These are phyloP conservation scores for Diplodia sapinea DNA, from an alignment of 2,329 filamentous ascomycete genomes.

Conservation along the genomic window DNA sequence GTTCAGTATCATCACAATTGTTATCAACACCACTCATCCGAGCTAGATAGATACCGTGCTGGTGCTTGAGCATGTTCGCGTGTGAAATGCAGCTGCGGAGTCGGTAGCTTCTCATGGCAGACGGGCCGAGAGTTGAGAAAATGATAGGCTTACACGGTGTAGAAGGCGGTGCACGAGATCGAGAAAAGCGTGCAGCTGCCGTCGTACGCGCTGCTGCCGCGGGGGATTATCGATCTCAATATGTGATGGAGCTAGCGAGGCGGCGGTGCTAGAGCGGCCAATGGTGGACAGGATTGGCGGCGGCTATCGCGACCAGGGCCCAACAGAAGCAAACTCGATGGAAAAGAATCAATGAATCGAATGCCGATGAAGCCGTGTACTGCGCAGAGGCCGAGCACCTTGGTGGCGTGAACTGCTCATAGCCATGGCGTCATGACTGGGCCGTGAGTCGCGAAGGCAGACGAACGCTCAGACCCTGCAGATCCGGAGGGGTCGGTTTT, in stretches of 20 bases:
- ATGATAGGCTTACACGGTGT: background rate
- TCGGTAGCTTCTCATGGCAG: slow-evolving; percentile 58
- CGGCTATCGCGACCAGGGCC: background rate
- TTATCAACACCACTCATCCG: slow-evolving; percentile 63
- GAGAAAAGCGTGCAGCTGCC: background rate
- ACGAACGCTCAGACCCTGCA: slow-evolving; percentile 16
- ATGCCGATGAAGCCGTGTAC: too few relatives aligned
- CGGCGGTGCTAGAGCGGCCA: background rate
- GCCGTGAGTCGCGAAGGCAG: background rate
- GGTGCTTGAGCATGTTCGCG: slow-evolving; percentile 47
- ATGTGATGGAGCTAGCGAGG: background rate
- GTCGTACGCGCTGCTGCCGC: background rate
- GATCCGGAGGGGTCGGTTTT: slow-evolving; percentile 3
- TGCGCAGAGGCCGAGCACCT: background rate
- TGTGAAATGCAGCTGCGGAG: slow-evolving; percentile 53
- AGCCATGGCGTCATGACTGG: slow-evolving; percentile 18
- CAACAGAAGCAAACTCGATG: too few relatives aligned
- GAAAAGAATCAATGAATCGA: too few relatives aligned
- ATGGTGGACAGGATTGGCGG: background rate
- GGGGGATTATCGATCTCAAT: slow-evolving; percentile 40
- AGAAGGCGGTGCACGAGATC: background rate
- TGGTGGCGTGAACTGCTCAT: slow-evolving; percentile 4
- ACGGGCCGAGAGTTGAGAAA: slow-evolving; percentile 57
- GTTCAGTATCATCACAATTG: slow-evolving; percentile 53
- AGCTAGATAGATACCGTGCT: slow-evolving; percentile 58